Evolutionary conservation across 805 yeast species (phyloP), one percentile per base, ranked within the genome.

Genomic region (Metschnikowia hibisci): DNA sequence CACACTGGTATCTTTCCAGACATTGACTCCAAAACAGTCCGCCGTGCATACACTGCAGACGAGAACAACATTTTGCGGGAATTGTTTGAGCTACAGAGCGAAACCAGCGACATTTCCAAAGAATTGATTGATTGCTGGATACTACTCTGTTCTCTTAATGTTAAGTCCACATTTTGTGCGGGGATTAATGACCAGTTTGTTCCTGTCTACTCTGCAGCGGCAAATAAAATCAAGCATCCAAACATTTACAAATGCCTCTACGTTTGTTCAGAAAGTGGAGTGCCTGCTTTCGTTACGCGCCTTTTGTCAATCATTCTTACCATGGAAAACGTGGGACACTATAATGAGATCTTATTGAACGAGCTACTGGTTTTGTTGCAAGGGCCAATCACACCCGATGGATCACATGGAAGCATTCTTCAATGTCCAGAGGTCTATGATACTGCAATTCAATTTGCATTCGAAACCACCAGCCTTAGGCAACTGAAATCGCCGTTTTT

Each of bases 1-100:
- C 39, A 53, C 10, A 39, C 47, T n/a, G 74, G 74, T 0, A 69
- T 71, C 6, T 46, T 56, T 18, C 26, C 48, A 2, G 66, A 63
- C 3, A 44, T 66, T 18, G 67, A 64, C 34, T 43, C 66, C n/a
- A 66, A 64, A 45, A 50, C 68, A 20, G 70, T 69, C 6, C 52
- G 62, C 11, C 50, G 74, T 37, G 74, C 74, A 9, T 69, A 60
- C 50, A 53, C 68, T 3, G 42, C 53, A 5, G 47, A 47, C 18
- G 76, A 70, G 42, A 67, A 68, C 47, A 66, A 61, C 37, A 61
- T 67, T 6, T 56, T 69, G 20, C 48, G 46, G 32, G 74, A 70
- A 47, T 39, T 70, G 33, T 63, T 68, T 41, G 69, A 67, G 15
- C 50, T 62, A 10, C 66, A 58, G 44, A 55, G 58, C 28, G 56